phyloP scores from a whole-genome alignment of 2,329 filamentous ascomycete genomes.

The Diaporthe sp. region DNA sequence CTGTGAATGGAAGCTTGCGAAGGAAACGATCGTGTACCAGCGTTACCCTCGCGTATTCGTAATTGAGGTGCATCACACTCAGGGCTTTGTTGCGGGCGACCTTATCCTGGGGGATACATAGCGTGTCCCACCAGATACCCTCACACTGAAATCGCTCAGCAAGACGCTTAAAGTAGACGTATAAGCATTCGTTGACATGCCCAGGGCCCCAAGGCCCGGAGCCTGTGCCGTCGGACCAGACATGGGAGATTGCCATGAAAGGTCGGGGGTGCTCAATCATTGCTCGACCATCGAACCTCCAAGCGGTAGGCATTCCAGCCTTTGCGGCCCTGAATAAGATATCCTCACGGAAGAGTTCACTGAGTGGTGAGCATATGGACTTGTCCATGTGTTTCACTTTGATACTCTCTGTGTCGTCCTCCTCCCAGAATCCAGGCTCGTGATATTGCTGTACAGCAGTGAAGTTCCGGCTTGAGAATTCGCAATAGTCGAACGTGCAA shows the following conservation, averaged over 20 bases:
- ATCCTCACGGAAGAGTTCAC: neutral
- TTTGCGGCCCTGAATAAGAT: neutral
- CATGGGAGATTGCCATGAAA: constrained; percentile 44
- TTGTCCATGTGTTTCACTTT: neutral
- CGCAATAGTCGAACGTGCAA: constrained; percentile 5
- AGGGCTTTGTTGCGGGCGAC: constrained; percentile 37
- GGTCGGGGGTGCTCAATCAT: neutral
- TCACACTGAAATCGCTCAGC: constrained; percentile 38
- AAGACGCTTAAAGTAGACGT: constrained; percentile 39
- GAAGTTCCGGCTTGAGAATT: constrained; percentile 3
- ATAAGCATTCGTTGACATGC: constrained; percentile 42
- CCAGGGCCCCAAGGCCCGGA: constrained; percentile 37
- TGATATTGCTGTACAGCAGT: constrained; percentile 11
- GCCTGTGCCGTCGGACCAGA: constrained; percentile 45
- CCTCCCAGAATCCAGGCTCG: neutral
- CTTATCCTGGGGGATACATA: constrained; percentile 41
- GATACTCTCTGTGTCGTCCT: neutral
- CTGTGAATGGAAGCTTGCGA: constrained; percentile 14
- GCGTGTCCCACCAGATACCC: constrained; percentile 46
- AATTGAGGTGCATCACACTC: constrained; percentile 41
- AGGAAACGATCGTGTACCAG: constrained; percentile 39
- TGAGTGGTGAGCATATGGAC: neutral
- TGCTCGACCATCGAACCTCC: neutral
- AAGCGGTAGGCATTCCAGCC: neutral
- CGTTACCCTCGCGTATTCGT: constrained; percentile 36